These are phyloP conservation scores for Hortaea sp. DNA, from an alignment of 2,329 filamentous ascomycete species.

Conservation along the genomic window DNA sequence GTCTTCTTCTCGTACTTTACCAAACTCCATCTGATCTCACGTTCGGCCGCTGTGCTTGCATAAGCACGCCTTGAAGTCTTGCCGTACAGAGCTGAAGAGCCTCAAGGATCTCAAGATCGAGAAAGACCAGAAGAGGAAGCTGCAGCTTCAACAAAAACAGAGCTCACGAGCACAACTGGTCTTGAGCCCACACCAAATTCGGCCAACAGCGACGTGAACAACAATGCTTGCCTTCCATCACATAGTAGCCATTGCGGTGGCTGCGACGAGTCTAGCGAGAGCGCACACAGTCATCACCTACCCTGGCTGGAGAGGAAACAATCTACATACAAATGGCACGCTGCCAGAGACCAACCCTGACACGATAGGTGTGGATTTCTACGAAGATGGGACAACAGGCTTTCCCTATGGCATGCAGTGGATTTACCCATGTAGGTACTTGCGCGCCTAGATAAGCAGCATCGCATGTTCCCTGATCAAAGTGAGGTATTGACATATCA, in stretches of 20 bases:
- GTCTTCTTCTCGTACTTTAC: too few relatives aligned
- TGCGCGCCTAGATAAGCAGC: too few relatives aligned
- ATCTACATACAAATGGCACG: slow-evolving; percentile 64
- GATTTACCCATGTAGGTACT: slow-evolving; percentile 77
- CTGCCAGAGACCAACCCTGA: slow-evolving; percentile 26
- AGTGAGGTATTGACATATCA: too few relatives aligned
- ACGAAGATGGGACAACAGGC: slow-evolving; percentile 34
- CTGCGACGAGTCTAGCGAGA: slow-evolving; percentile 18
- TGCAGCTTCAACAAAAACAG: neutral
- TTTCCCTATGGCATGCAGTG: slow-evolving; percentile 91
- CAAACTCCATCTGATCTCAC: too few relatives aligned
- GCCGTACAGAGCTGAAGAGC: too few relatives aligned
- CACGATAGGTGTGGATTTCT: slow-evolving; percentile 36
- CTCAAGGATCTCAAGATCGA: too few relatives aligned
- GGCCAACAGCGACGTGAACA: neutral
- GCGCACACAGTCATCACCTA: slow-evolving; percentile 81
- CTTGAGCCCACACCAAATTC: neutral
- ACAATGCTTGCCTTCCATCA: slow-evolving; percentile 6
- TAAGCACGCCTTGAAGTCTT: too few relatives aligned
- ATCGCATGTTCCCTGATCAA: too few relatives aligned
- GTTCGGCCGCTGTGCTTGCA: too few relatives aligned
- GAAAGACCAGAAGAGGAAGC: too few relatives aligned
- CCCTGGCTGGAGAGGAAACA: slow-evolving; percentile 79
- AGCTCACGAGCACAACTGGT: neutral
- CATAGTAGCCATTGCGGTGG: slow-evolving; percentile 3